Conservation (phyloP, 805 yeast genomes). For the Candida vartiovaarae region DNA sequence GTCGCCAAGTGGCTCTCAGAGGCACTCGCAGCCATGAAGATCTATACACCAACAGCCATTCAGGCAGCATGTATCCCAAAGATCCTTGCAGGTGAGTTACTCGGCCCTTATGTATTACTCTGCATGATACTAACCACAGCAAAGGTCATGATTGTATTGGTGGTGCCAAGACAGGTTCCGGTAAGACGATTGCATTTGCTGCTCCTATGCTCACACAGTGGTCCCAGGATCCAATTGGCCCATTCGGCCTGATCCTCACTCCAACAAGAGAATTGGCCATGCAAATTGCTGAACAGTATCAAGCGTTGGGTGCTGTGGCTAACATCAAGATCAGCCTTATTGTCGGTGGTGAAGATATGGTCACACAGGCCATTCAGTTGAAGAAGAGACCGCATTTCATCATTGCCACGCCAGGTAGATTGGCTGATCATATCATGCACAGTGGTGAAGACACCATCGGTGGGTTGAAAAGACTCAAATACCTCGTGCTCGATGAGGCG, state of each 20-base stretch:
- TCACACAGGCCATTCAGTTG: conserved; percentile 77
- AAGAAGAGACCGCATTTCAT: conserved; percentile 88
- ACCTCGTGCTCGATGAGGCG: conserved; percentile 85
- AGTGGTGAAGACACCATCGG: conserved; percentile 84
- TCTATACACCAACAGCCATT: conserved; percentile 76
- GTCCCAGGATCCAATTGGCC: conserved; percentile 93
- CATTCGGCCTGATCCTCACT: conserved; percentile 81
- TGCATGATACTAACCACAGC: background rate
- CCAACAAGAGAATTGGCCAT: conserved; percentile 93
- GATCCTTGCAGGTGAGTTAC: conserved; percentile 48
- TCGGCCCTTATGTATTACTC: background rate
- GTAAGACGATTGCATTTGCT: conserved; percentile 96
- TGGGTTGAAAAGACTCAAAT: conserved; percentile 74
- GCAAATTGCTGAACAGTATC: conserved; percentile 95
- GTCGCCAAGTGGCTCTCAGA: conserved; percentile 83
- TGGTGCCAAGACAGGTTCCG: conserved; percentile 97
- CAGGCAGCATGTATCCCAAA: conserved; percentile 87
- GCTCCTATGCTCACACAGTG: conserved; percentile 94
- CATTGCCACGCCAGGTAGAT: conserved; percentile 94
- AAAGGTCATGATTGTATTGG: conserved; percentile 84
- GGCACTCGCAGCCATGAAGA: conserved; percentile 74
- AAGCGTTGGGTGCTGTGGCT: conserved; percentile 86
- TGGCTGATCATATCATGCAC: conserved; percentile 83
- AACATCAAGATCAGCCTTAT: conserved; percentile 76
- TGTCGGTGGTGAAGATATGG: conserved; percentile 94